Evolutionary conservation across 2,329 filamentous ascomycete genomes (phyloP), one percentile per base, ranked within the genome.

Genomic region (Alternaria arbusti): DNA sequence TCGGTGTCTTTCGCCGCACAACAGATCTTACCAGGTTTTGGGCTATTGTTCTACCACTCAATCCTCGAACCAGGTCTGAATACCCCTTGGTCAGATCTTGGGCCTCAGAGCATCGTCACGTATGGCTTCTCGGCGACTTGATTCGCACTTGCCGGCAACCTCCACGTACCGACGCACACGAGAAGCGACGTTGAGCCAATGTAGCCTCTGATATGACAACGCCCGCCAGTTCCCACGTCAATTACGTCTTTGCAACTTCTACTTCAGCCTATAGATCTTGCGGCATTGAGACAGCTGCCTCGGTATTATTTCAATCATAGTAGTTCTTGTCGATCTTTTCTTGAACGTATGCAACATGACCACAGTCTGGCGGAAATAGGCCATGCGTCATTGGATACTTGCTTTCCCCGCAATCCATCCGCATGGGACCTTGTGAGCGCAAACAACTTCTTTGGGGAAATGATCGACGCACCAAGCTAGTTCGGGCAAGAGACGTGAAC

Each of bases 401-500:
- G 13, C 5, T 22, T 43, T 26, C 55, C 49, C 55, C 55, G 28
- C 28, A 59, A 57, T 43, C 55, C 55, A 45, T 30, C 30, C 28
- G 8, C 22, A 17, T 63, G 55, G 49, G n/a, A 7, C 44, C 30
- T 13, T 54, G 28, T 40, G 25, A 10, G 22, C 12, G n/a, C 15
- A 30, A n/a, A 26, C n/a, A 17, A 3, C 43, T 51, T 17, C 11
- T 40, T 59, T 44, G 9, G 49, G 47, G 13, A 36, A 50, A 40
- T 20, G 55, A 59, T 59, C 54, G 43, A n/a, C 55, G 15, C 26
- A 13, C 13, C 15, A 26, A n/a, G 40, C 45, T 30, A 3, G 11
- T 54, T 61, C 4, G 13, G 54, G 54, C 25, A 61, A 61, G 32
- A 52, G 54, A 25, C 23, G 46, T 57, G 59, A 57, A 52, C 54